A percentile compares a stretch with the other conserved stretches of the same genome.
phyloP scores from a whole-genome alignment of 2,329 filamentous ascomycete genomes.

The Pseudocercospora musae region DNA sequence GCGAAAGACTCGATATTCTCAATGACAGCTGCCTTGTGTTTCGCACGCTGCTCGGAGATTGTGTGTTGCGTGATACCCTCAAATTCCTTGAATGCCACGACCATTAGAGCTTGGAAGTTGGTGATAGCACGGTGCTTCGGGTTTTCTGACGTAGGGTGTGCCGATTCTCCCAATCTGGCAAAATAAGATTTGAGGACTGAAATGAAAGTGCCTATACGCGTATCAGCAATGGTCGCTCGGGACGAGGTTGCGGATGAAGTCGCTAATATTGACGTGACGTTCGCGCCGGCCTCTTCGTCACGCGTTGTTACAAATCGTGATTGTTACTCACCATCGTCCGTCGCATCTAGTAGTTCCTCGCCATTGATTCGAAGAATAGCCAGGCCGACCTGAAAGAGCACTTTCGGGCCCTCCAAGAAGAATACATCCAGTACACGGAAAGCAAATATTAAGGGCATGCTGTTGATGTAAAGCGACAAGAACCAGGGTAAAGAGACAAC shows the following conservation, averaged over 20 bases:
- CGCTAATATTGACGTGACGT: neutral
- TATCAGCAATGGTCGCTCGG: neutral
- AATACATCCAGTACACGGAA: constrained; percentile 97
- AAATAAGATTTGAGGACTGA: constrained; percentile 96
- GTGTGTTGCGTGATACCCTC: constrained; percentile 90
- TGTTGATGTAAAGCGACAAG: constrained; percentile 96
- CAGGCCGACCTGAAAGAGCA: constrained; percentile 92
- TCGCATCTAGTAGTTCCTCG: constrained; percentile 87
- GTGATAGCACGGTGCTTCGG: constrained; percentile 91
- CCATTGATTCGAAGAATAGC: constrained; percentile 98
- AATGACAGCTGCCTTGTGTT: constrained; percentile 90
- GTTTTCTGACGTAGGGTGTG: constrained; percentile 92
- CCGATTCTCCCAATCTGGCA: constrained; percentile 85
- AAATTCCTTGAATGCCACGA: constrained; percentile 98
- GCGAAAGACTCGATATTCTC: constrained; percentile 97
- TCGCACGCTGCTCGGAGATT: constrained; percentile 81
- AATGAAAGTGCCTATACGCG: constrained; percentile 70
- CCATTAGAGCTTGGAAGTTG: constrained; percentile 96
- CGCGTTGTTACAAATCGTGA: neutral
- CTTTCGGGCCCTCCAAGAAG: constrained; percentile 96
- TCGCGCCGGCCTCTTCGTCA: neutral
- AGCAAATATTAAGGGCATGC: constrained; percentile 96
- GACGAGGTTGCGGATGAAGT: neutral
- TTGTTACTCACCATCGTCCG: constrained; percentile 66
- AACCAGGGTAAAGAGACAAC: constrained; percentile 98